Base-by-base conservation (phyloP, 2,329 filamentous ascomycete species). In the Rutstroemia sp. region DNA sequence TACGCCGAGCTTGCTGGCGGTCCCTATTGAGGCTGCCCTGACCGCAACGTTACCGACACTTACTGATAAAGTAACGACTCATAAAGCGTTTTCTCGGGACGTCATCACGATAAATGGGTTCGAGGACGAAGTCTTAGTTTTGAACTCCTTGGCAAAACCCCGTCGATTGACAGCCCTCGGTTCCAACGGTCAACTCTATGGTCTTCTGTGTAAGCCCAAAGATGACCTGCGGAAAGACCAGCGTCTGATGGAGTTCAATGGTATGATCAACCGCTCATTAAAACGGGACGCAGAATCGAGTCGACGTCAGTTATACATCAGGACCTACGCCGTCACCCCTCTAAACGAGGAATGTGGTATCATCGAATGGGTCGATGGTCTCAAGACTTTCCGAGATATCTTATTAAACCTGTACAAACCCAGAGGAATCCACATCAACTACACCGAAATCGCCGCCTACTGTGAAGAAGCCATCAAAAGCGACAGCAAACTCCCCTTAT, bases 191-290 rank as follows among this genome's bases (percentile, higher is more conserved):
- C 87, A 87, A 57, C 79, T 80, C 17, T 99, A 99, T 70, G 89
- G 89, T 61, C 81, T 99, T 7, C 79, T 99, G 56, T 95, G 95
- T 76, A 99, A 99, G 68, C 95, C 94, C 8, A 97, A 97, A 71
- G 94, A 99, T 69, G 95, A 99, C 70, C 80, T 99, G 23, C 87
- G 94, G 51, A 99, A 95, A 63, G 95, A 99, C 67, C 92, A 97
- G 71, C 89, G 94, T 51, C 83, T 99, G 19, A 99, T 99, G 92
- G 95, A 99, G 69, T 99, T 99, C 77, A 99, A 97, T 70, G 85
- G 87, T 47, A 94, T 97, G 82, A 97, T 99, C 75, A 99, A 99
- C 70, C 82, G 94, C 58, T 90, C 92, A 2, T 74, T 99, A 56
- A 96, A 96, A 69, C 85, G 88, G 60, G 92, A 97, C 66, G 86